phyloP scores from a whole-genome alignment of 305 asterid genomes.

The Fraxinus floribunda region DNA sequence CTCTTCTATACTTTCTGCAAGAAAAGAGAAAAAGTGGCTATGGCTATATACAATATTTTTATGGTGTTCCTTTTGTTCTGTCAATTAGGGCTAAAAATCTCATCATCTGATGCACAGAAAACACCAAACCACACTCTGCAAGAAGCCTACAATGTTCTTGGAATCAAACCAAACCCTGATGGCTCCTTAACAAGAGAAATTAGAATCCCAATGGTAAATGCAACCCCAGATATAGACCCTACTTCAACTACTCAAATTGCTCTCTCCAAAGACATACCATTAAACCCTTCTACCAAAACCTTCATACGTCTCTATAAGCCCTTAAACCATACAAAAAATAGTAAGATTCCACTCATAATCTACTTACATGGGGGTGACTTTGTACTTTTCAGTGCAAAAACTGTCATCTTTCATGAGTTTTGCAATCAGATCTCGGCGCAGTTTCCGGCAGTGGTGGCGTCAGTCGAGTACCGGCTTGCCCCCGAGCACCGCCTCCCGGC shows the following conservation, averaged over 20 bases:
- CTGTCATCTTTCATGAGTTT: slow-evolving; percentile 25
- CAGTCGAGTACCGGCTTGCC: slow-evolving; percentile 61
- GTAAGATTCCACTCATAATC: slow-evolving; percentile 52
- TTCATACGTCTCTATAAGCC: slow-evolving; percentile 65
- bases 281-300: slow-evolving; percentile 47
- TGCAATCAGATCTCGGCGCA: slow-evolving; percentile 38
- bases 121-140: slow-evolving; percentile 19
- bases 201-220: slow-evolving; percentile 38
- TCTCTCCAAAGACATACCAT: slow-evolving; percentile 61
- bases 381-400: slow-evolving; percentile 30
- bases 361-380: slow-evolving; percentile 71
- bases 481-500: slow-evolving; percentile 79
- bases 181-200: slow-evolving; percentile 54
- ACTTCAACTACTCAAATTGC: background rate
- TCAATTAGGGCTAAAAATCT: background rate
- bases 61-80: background rate
- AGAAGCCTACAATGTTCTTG: slow-evolving; percentile 23
- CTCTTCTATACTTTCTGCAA: background rate
- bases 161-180: slow-evolving; percentile 50
- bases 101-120: background rate
- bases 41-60: background rate
- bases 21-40: background rate
- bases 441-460: slow-evolving; percentile 52
- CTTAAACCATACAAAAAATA: slow-evolving; percentile 17
- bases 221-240: slow-evolving; percentile 32